Percentiles rank a stretch among this genome's conserved stretches.
Evolutionary conservation across 345 rosid genomes (phyloP).

Genomic region (Murraya koenigii): DNA sequence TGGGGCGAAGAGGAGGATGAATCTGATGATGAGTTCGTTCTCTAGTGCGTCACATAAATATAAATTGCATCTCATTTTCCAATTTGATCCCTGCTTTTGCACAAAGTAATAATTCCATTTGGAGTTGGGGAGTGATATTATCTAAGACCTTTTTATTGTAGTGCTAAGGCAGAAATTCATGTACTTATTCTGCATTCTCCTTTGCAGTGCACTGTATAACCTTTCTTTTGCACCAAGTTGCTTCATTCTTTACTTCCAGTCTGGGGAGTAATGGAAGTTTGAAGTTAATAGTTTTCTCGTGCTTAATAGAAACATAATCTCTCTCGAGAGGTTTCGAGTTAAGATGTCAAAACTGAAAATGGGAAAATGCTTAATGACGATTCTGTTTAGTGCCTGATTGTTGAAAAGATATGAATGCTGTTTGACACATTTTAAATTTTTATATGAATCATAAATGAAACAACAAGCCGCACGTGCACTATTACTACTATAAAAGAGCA

Average conservation of each 20-base stretch:
- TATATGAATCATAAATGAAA: not conserved
- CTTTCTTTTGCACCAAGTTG: too few relatives aligned
- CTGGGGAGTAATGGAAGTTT: not conserved
- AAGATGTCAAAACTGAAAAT: not conserved
- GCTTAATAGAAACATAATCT: not conserved
- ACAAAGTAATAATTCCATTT: not conserved
- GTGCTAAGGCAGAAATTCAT: not conserved
- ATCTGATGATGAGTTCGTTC: conserved; percentile 37
- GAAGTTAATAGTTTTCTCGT: not conserved
- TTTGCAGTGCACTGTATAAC: not conserved
- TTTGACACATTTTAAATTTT: too few relatives aligned
- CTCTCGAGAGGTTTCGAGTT: not conserved
- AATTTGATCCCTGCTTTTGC: not conserved
- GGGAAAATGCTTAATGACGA: not conserved
- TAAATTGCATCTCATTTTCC: not conserved
- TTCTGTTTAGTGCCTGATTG: too few relatives aligned
- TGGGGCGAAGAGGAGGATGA: conserved; percentile 49
- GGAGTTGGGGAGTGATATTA: not conserved
- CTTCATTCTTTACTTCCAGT: not conserved
- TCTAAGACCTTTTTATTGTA: too few relatives aligned
- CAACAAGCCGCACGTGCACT: not conserved
- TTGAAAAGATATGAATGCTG: too few relatives aligned
- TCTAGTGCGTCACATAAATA: not conserved
- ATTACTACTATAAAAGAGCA: not conserved
- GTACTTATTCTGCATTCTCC: not conserved